Evolutionary conservation across 768 basidiomycete genomes (phyloP).

Genomic region (Crucibulum laeve): DNA sequence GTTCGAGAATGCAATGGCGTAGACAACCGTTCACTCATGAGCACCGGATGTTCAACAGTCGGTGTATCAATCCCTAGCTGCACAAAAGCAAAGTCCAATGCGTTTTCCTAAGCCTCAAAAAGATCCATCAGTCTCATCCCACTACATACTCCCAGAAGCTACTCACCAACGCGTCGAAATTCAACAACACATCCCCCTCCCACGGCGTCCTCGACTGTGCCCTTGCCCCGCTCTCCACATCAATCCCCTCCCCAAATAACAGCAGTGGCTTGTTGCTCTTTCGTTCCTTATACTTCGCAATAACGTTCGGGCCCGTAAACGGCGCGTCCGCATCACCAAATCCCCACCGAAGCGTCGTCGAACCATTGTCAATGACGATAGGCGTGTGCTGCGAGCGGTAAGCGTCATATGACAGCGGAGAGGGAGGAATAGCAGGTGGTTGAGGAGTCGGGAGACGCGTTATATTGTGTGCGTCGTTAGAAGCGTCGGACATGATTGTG

Average conservation of each 20-base stretch:
- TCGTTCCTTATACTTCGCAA: slow-evolving; percentile 89
- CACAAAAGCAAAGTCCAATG: slow-evolving; percentile 88
- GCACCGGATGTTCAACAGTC: slow-evolving; percentile 77
- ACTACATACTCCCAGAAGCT: slow-evolving; percentile 3
- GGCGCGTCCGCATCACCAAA: slow-evolving; percentile 64
- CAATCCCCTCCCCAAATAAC: slow-evolving; percentile 85
- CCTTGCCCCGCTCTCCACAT: slow-evolving; percentile 80
- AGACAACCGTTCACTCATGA: slow-evolving; percentile 91
- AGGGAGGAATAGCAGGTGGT: slow-evolving; percentile 18
- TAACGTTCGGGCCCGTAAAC: slow-evolving; percentile 60
- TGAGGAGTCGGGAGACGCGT: slow-evolving; percentile 18
- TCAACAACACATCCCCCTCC: slow-evolving; percentile 92
- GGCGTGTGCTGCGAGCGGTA: slow-evolving; percentile 53
- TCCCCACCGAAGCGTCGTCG: slow-evolving; percentile 78
- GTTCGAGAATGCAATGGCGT: slow-evolving; percentile 87
- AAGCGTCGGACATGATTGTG: not conserved
- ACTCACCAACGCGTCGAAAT: slow-evolving; percentile 90
- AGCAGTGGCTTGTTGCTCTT: slow-evolving; percentile 77
- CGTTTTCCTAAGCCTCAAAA: slow-evolving; percentile 74
- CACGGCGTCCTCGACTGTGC: slow-evolving; percentile 78
- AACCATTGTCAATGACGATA: slow-evolving; percentile 87
- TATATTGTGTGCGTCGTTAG: slow-evolving; percentile 7
- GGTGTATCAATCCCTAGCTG: slow-evolving; percentile 78
- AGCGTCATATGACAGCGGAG: slow-evolving; percentile 40
- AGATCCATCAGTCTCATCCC: slow-evolving; percentile 8